Percentiles rank a stretch among this genome's conserved stretches.
These are phyloP conservation scores for Cucurbita maxima DNA, from an alignment of 306 rosid species.

Conservation along the genomic window DNA sequence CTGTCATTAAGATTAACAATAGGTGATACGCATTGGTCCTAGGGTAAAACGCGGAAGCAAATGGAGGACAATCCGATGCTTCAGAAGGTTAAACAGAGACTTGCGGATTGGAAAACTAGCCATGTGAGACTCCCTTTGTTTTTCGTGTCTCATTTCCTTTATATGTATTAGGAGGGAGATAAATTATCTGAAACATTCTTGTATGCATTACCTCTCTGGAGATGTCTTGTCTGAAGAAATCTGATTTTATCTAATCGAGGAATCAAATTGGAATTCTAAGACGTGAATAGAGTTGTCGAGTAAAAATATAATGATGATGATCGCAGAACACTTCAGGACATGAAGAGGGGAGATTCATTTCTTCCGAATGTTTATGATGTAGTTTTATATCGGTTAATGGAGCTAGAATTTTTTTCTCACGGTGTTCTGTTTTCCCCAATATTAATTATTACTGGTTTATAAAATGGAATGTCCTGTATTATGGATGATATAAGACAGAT, in stretches of 20 bases:
- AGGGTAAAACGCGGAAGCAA: slow-evolving; percentile 31
- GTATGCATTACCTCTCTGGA: background rate
- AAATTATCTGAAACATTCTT: background rate
- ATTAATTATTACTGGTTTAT: no score
- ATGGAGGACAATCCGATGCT: slow-evolving; percentile 25
- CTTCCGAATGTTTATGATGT: background rate
- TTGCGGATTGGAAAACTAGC: slow-evolving; percentile 16
- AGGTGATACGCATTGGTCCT: slow-evolving; percentile 18
- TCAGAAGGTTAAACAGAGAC: slow-evolving; percentile 20
- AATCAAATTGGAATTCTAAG: background rate
- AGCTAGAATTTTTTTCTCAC: background rate
- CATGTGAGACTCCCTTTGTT: slow-evolving; percentile 16
- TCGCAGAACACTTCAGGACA: background rate
- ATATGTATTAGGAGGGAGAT: background rate
- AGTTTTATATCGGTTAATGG: background rate
- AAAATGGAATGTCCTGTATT: no score
- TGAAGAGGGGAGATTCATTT: background rate
- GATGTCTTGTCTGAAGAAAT: background rate
- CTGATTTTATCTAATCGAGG: background rate
- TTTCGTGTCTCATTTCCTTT: background rate
- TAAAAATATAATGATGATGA: background rate
- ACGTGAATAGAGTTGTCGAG: background rate
- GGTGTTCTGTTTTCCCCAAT: background rate
- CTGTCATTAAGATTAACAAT: background rate
- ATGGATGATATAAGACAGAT: background rate